These are phyloP conservation scores for Capsicum pubescens DNA, from an alignment of 257 asterid species.

Conservation along the genomic window DNA sequence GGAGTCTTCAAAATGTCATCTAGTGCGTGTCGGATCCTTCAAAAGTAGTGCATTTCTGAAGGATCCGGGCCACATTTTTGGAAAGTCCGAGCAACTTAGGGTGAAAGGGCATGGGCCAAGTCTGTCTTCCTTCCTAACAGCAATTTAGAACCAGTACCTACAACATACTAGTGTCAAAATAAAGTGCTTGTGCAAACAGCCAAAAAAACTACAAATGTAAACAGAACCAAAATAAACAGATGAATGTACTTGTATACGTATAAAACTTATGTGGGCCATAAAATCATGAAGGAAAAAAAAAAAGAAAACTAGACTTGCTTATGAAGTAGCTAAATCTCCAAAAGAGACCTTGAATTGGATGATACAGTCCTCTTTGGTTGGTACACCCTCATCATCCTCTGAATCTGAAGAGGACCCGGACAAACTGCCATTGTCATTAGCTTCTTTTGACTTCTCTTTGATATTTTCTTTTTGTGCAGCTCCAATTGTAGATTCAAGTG, in stretches of 20 bases:
- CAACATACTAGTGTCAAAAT: background rate
- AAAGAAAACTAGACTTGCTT: conserved; percentile 15
- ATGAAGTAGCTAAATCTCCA: conserved; percentile 12
- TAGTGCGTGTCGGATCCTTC: too few species aligned
- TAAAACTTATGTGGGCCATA: conserved; percentile 3
- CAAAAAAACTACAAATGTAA: background rate
- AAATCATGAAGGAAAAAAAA: background rate
- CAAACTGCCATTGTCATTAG: conserved; percentile 68
- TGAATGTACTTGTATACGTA: background rate
- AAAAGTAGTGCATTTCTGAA: too few species aligned
- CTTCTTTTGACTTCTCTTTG: conserved; percentile 71
- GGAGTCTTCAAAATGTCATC: too few species aligned
- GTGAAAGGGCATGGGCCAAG: background rate
- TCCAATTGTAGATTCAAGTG: conserved; percentile 50
- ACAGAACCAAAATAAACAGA: conserved; percentile 11
- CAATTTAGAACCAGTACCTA: conserved; percentile 3
- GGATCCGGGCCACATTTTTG: too few species aligned
- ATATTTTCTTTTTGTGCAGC: conserved; percentile 62
- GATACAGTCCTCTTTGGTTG: conserved; percentile 83
- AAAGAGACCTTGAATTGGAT: conserved; percentile 79
- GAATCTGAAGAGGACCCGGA: conserved; percentile 93
- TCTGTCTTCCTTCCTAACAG: background rate
- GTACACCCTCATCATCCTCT: conserved; percentile 87
- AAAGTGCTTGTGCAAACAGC: background rate
- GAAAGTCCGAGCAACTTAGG: too few species aligned